Percentiles rank a stretch among this genome's conserved stretches.
Conservation (phyloP, 2,329 filamentous ascomycete species). For the Aspergillus fumigatus region DNA sequence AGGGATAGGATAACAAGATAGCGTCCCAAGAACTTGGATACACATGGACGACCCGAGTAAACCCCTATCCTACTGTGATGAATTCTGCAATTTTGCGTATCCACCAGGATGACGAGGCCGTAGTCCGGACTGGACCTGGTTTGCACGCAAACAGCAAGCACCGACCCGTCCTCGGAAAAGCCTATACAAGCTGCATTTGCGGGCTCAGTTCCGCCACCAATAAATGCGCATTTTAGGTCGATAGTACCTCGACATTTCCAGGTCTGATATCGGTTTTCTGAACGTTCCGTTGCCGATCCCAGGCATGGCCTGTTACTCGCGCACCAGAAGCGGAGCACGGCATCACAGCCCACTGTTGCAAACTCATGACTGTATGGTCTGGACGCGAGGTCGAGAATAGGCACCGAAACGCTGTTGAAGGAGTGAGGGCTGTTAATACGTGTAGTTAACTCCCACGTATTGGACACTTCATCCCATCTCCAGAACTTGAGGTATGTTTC, state of each 20-base stretch:
- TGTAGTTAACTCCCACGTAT: slow-evolving; percentile 68
- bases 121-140: slow-evolving; percentile 44
- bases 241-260: slow-evolving; percentile 67
- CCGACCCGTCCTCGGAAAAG: slow-evolving; percentile 80
- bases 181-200: slow-evolving; percentile 59
- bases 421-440: slow-evolving; percentile 81
- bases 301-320: slow-evolving; percentile 65
- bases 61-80: slow-evolving; percentile 64
- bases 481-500: slow-evolving; percentile 92
- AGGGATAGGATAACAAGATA: slow-evolving; percentile 72
- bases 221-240: slow-evolving; percentile 40
- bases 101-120: slow-evolving; percentile 69
- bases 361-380: slow-evolving; percentile 69
- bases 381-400: slow-evolving; percentile 67
- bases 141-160: slow-evolving; percentile 60
- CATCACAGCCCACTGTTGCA: slow-evolving; percentile 79
- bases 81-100: slow-evolving; percentile 64
- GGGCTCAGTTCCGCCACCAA: slow-evolving; percentile 24
- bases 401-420: slow-evolving; percentile 46
- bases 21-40: slow-evolving; percentile 66
- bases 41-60: slow-evolving; percentile 60
- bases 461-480: slow-evolving; percentile 58
- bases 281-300: slow-evolving; percentile 55
- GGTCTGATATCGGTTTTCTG: slow-evolving; percentile 55
- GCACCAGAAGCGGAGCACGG: slow-evolving; percentile 74